Percentiles rank a stretch among this genome's conserved stretches.
Evolutionary conservation across 1,284 basidiomycete genomes (phyloP).

Genomic region (Singerocomus inundabilis): DNA sequence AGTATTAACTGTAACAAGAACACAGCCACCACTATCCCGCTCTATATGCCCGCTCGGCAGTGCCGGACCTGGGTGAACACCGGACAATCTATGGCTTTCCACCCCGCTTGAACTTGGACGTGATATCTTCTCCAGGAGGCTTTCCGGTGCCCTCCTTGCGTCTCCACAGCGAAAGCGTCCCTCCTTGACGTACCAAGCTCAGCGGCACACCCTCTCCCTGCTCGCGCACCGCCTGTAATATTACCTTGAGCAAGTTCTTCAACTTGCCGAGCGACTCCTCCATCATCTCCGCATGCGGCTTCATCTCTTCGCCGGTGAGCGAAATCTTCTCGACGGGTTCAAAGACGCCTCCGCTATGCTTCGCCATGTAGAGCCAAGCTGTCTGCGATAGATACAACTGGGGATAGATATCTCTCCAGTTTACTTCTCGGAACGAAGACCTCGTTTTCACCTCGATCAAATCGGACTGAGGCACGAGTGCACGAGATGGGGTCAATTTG

Average conservation of each 20-base stretch:
- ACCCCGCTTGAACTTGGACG: slow-evolving; percentile 16
- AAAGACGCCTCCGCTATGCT: slow-evolving; percentile 36
- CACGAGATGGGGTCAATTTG: slow-evolving; percentile 12
- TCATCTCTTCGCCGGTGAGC: slow-evolving; percentile 27
- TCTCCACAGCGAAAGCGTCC: slow-evolving; percentile 24
- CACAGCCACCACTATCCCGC: slow-evolving; percentile 13
- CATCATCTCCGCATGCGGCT: slow-evolving; percentile 20
- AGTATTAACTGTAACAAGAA: not conserved
- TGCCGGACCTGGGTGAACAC: no score
- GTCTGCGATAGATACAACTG: slow-evolving; percentile 45
- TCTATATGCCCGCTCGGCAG: not conserved
- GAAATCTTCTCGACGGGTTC: slow-evolving; percentile 28
- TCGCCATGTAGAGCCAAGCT: slow-evolving; percentile 36
- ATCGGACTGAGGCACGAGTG: slow-evolving; percentile 35
- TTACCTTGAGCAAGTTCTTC: slow-evolving; percentile 25
- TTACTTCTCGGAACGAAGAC: slow-evolving; percentile 22
- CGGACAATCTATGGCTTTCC: no score
- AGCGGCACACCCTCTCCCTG: slow-evolving; percentile 28
- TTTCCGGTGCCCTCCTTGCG: slow-evolving; percentile 27
- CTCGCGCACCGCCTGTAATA: slow-evolving; percentile 27
- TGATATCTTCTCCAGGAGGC: slow-evolving; percentile 20
- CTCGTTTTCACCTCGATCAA: slow-evolving; percentile 44
- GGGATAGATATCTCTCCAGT: slow-evolving; percentile 41
- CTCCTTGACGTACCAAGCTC: slow-evolving; percentile 26
- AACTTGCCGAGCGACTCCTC: slow-evolving; percentile 24